Conservation (phyloP, 495 filamentous ascomycete species). For the Podospora didyma region DNA sequence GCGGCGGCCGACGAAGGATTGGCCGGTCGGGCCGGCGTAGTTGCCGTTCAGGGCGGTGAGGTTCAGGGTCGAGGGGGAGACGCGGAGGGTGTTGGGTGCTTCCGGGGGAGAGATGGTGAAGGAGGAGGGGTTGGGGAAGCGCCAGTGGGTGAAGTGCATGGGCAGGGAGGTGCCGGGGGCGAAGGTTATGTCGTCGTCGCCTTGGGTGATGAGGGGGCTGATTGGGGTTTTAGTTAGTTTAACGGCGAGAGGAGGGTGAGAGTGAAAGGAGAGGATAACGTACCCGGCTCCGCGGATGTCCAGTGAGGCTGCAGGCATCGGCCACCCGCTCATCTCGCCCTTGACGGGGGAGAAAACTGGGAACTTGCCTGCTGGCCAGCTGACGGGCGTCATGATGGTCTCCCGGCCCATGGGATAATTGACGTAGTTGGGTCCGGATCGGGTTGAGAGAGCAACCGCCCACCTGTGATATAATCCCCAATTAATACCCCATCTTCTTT, state of each 20-base stretch:
- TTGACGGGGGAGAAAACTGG: constrained; percentile 41
- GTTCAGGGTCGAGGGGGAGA: constrained; percentile 43
- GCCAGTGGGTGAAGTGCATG: constrained; percentile 47
- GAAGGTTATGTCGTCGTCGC: constrained; percentile 39
- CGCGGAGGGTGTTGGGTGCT: constrained; percentile 34
- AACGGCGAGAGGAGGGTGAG: background rate
- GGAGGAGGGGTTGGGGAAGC: constrained; percentile 33
- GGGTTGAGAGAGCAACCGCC: constrained; percentile 42
- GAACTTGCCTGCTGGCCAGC: constrained; percentile 42
- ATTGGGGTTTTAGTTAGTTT: constrained; percentile 3
- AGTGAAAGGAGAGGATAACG: constrained; percentile 2
- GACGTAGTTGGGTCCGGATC: constrained; percentile 42
- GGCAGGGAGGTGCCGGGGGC: constrained; percentile 26
- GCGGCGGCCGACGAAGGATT: constrained; percentile 44
- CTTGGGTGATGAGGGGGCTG: constrained; percentile 34
- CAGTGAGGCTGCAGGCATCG: constrained; percentile 25
- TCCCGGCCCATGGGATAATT: constrained; percentile 60
- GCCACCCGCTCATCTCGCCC: constrained; percentile 43
- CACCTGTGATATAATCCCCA: constrained; percentile 22
- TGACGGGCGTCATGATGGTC: constrained; percentile 50
- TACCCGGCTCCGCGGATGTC: constrained; percentile 35
- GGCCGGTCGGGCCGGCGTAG: constrained; percentile 37
- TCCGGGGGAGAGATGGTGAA: constrained; percentile 39
- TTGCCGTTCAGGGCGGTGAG: constrained; percentile 44
- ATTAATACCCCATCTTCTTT: background rate